Evolutionary conservation across 495 filamentous ascomycete genomes (phyloP).

Genomic region (Penicillium cosmopolitanum): DNA sequence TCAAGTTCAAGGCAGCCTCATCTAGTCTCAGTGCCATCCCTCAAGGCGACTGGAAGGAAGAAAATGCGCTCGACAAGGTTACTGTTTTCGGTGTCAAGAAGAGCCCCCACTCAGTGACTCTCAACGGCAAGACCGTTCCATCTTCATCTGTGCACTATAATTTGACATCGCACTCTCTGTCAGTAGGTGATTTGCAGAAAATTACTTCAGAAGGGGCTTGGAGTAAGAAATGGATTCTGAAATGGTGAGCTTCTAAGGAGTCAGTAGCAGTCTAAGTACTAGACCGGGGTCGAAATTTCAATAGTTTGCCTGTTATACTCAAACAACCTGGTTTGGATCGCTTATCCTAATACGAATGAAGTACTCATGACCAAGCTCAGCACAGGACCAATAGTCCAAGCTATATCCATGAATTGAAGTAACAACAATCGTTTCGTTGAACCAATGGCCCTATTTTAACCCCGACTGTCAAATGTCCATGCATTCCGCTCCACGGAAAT

Average conservation of each 20-base stretch:
- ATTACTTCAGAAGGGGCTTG: constrained; percentile 60
- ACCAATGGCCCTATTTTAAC: neutral
- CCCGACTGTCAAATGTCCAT: neutral
- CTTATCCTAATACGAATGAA: neutral
- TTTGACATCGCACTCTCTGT: constrained; percentile 48
- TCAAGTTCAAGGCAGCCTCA: constrained; percentile 57
- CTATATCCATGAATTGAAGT: no score
- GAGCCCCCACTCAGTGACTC: constrained; percentile 45
- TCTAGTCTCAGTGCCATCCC: constrained; percentile 50
- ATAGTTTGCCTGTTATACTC: neutral
- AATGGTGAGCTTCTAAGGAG: constrained; percentile 45
- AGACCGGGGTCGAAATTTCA: neutral
- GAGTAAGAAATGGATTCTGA: constrained; percentile 58
- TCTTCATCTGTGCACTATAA: constrained; percentile 52
- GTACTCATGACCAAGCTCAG: no score
- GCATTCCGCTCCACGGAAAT: neutral
- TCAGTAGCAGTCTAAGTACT: neutral
- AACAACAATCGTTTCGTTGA: no score
- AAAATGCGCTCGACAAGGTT: constrained; percentile 64
- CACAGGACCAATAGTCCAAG: no score
- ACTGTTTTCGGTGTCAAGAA: constrained; percentile 65
- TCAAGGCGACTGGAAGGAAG: constrained; percentile 60
- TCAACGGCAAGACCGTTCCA: constrained; percentile 54
- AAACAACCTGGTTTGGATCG: neutral
- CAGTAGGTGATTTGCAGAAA: constrained; percentile 52